phyloP scores from a whole-genome alignment of 2,329 filamentous ascomycete genomes.

The Didymosphaeria variabile region DNA sequence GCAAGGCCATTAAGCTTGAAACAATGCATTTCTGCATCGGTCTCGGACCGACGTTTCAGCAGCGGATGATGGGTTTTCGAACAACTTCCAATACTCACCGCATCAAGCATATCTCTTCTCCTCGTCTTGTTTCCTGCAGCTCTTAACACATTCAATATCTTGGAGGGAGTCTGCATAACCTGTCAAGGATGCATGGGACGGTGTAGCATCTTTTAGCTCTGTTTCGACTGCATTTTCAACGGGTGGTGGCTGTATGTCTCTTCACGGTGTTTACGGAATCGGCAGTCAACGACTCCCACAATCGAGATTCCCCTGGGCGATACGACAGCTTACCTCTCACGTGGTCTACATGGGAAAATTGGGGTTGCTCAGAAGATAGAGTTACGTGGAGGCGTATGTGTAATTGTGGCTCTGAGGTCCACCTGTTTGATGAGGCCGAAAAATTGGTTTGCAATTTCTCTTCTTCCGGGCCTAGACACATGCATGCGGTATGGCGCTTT shows the following conservation, averaged over 20 bases:
- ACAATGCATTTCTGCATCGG: slow-evolving; percentile 15
- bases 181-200: slow-evolving; percentile 34
- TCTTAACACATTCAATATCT: slow-evolving; percentile 36
- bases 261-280: slow-evolving; percentile 39
- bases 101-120: slow-evolving; percentile 22
- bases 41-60: slow-evolving; percentile 26
- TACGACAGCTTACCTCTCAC: slow-evolving; percentile 19
- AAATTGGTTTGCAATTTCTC: slow-evolving; percentile 22
- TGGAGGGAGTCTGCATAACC: slow-evolving; percentile 35
- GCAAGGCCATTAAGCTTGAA: slow-evolving; percentile 48
- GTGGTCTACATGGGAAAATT: slow-evolving; percentile 7
- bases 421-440: slow-evolving; percentile 11
- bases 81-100: slow-evolving; percentile 33
- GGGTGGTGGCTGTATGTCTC: slow-evolving; percentile 50
- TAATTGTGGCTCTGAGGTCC: slow-evolving; percentile 1
- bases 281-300: slow-evolving; percentile 24
- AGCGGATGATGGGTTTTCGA: slow-evolving; percentile 37
- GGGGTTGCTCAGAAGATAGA: slow-evolving; percentile 20
- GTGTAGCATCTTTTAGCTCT: slow-evolving; percentile 40
- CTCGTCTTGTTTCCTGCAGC: slow-evolving; percentile 24
- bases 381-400: slow-evolving; percentile 14
- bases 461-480: slow-evolving; percentile 33
- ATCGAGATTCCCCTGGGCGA: slow-evolving; percentile 24
- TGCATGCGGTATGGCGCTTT: slow-evolving; percentile 40
- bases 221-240: slow-evolving; percentile 50